phyloP scores from a whole-genome alignment of 2,329 filamentous ascomycete genomes.

The Colletotrichum melonis region DNA sequence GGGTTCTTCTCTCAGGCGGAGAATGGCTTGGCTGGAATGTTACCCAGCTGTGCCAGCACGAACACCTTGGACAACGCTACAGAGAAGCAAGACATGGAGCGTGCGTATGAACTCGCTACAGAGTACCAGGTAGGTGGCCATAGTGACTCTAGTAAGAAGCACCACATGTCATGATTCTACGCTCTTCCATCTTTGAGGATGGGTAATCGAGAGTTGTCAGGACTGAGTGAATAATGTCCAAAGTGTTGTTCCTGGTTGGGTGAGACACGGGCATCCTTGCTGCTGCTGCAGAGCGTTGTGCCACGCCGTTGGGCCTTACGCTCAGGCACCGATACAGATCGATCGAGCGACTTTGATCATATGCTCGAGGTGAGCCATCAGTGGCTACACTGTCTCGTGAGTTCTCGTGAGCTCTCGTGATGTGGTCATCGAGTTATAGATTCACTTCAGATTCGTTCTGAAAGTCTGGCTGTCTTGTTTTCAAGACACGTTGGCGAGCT shows the following conservation, averaged over 20 bases:
- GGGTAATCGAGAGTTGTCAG: neutral
- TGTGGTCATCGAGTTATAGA: neutral
- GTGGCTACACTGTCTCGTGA: neutral
- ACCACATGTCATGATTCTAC: neutral
- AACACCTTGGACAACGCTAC: neutral
- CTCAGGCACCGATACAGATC: constrained; percentile 7
- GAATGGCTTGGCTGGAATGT: neutral
- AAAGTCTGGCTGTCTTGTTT: neutral
- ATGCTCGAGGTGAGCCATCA: neutral
- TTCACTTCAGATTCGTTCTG: neutral
- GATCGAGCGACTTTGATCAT: neutral
- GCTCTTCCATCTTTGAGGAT: neutral
- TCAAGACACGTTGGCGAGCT: neutral
- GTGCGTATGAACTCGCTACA: neutral
- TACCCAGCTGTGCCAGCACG: neutral
- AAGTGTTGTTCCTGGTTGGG: neutral
- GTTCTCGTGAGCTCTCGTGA: neutral
- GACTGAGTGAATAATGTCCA: neutral
- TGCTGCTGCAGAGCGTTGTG: constrained; percentile 5
- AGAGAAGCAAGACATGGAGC: neutral
- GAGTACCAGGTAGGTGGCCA: too few relatives aligned
- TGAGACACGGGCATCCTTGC: neutral
- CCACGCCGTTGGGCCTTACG: neutral
- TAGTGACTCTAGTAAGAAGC: neutral
- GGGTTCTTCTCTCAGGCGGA: neutral